A percentile compares a stretch with the other conserved stretches of the same genome.
These are phyloP conservation scores for Tuber melanosporum DNA, from an alignment of 495 filamentous ascomycete species.

Conservation along the genomic window DNA sequence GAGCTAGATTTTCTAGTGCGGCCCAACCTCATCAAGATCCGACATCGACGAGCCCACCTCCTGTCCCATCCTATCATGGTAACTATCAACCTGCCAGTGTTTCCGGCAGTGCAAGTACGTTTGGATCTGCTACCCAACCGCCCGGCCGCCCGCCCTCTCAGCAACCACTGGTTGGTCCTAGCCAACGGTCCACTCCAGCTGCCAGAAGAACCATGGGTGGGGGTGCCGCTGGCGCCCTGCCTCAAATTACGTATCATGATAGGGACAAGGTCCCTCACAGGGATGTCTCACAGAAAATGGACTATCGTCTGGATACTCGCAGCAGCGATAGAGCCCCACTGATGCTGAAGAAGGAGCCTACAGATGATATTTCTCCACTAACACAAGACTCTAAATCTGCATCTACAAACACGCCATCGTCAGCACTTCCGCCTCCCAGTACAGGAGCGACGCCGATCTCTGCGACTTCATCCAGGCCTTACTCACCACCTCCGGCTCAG, in stretches of 20 bases:
- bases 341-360: slow-evolving; percentile 25
- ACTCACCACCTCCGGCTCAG: slow-evolving; percentile 31
- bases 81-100: slow-evolving; percentile 15
- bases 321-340: slow-evolving; percentile 18
- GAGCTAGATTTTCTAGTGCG: slow-evolving; percentile 40
- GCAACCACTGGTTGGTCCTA: slow-evolving; percentile 8
- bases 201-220: slow-evolving; percentile 15
- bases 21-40: slow-evolving; percentile 16
- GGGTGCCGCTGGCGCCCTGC: slow-evolving; percentile 9
- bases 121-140: slow-evolving; percentile 21
- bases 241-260: slow-evolving; percentile 18
- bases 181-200: slow-evolving; percentile 18
- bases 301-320: slow-evolving; percentile 31
- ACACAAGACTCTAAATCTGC: slow-evolving; percentile 24
- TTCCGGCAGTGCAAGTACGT: slow-evolving; percentile 17
- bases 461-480: slow-evolving; percentile 33
- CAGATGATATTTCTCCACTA: slow-evolving; percentile 34
- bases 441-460: slow-evolving; percentile 30
- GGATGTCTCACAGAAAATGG: slow-evolving; percentile 28
- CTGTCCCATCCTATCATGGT: slow-evolving; percentile 33
- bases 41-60: slow-evolving; percentile 30
- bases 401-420: slow-evolving; percentile 25
- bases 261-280: slow-evolving; percentile 31
- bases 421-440: slow-evolving; percentile 18
- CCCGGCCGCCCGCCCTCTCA: slow-evolving; percentile 15